Conservation (phyloP, 139 green algal species). For the Auxenochlorella pyrenoidosa region DNA sequence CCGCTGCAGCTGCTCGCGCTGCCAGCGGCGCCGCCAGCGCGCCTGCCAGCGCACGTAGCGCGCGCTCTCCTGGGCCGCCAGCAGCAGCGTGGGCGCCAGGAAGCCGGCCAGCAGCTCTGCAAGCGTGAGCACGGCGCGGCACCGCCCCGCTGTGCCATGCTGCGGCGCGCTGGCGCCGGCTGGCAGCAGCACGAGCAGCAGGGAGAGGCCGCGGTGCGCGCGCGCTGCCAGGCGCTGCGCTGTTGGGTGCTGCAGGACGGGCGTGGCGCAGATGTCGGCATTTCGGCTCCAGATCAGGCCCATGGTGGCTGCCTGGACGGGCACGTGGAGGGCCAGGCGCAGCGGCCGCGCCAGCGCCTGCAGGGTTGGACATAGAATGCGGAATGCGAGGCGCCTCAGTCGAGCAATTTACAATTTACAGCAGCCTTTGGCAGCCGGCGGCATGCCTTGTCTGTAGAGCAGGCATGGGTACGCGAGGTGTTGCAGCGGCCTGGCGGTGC, state of each 20-base stretch:
- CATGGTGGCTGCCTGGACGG: slow-evolving; percentile 2
- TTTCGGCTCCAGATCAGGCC: background rate
- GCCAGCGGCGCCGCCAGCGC: background rate
- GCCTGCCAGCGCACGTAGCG: background rate
- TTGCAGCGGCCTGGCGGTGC: no score
- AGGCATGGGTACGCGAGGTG: background rate
- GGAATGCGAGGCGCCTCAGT: no score
- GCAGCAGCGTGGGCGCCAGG: background rate
- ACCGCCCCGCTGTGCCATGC: background rate
- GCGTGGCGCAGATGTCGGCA: background rate
- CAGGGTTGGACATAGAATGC: background rate
- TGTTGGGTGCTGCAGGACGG: background rate
- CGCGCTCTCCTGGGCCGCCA: background rate
- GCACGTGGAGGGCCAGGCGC: slow-evolving; percentile 5
- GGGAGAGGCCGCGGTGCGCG: background rate
- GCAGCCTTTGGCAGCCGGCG: no score
- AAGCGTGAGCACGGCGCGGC: background rate
- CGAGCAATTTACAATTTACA: no score
- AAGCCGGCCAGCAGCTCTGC: slow-evolving; percentile 20
- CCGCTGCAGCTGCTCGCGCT: background rate
- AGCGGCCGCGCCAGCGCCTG: slow-evolving; percentile 16
- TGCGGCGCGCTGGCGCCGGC: background rate
- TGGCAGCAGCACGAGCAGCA: background rate
- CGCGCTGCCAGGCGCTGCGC: background rate
- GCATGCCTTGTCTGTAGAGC: no score